Percentiles rank a stretch among this genome's conserved stretches.
Conservation (phyloP, 106 monocot genomes). For the Phalaenopsis equestris region DNA sequence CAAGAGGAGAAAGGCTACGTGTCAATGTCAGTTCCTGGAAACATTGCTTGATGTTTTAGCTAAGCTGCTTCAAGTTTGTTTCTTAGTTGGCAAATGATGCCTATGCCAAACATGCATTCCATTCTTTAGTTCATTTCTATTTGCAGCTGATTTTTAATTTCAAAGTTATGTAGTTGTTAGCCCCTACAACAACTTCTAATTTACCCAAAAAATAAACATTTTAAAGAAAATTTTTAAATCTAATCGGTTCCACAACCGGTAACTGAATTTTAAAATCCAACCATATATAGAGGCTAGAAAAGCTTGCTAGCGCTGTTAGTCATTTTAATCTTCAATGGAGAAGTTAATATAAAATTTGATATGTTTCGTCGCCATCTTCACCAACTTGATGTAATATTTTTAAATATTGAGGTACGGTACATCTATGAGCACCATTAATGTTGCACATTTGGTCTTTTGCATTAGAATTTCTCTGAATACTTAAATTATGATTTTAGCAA, state of each 20-base stretch:
- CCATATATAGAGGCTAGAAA: neutral
- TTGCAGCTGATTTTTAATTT: neutral
- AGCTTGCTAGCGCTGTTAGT: neutral
- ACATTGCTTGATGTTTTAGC: neutral
- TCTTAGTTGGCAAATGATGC: neutral
- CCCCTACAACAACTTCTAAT: neutral
- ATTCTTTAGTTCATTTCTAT: neutral
- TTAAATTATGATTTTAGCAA: neutral
- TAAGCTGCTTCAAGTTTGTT: slow-evolving; percentile 1
- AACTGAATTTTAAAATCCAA: slow-evolving; percentile 1
- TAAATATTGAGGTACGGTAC: neutral
- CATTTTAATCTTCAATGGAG: neutral
- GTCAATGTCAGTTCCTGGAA: slow-evolving; percentile 45
- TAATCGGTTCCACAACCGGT: neutral
- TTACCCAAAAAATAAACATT: neutral
- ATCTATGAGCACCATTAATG: neutral
- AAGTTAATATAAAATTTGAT: neutral
- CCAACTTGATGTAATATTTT: neutral
- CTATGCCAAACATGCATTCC: neutral
- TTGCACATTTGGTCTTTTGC: neutral
- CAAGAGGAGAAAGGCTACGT: slow-evolving; percentile 55
- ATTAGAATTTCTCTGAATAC: neutral
- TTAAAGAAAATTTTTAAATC: neutral
- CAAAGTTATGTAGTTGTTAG: neutral
- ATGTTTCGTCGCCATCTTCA: neutral